Percentiles rank a stretch among this genome's conserved stretches.
phyloP scores from a whole-genome alignment of 148 eudicot genomes.

The Vaccinium macrocarpon region DNA sequence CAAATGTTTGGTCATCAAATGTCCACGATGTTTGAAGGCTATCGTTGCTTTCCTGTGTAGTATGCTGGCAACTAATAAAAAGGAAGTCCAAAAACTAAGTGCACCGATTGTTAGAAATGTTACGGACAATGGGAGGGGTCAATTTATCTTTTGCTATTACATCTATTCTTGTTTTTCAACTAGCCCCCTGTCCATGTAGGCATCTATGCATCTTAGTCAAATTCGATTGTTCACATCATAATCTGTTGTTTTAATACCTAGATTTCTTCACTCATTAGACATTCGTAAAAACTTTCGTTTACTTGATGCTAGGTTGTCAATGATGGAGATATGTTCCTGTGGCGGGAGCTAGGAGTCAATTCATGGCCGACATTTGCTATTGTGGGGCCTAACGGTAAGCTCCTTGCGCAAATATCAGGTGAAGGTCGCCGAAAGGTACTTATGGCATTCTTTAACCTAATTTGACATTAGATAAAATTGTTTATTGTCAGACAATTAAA shows the following conservation, averaged over 20 bases:
- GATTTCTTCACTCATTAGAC: neutral
- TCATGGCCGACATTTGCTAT: constrained; percentile 97
- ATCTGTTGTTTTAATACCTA: neutral
- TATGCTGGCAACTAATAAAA: neutral
- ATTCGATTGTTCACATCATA: neutral
- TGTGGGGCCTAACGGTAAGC: constrained; percentile 84
- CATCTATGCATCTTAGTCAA: neutral
- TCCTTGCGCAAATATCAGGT: constrained; percentile 83
- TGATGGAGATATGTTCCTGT: constrained; percentile 95
- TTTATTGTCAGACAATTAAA: neutral
- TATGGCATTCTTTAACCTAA: neutral
- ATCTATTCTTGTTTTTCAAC: neutral
- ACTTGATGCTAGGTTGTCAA: constrained; percentile 69
- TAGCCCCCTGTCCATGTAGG: neutral
- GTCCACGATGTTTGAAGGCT: neutral
- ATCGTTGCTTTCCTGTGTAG: neutral
- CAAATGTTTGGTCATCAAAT: neutral
- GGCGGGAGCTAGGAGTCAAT: constrained; percentile 90
- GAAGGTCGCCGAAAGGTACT: constrained; percentile 93
- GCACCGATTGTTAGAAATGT: neutral
- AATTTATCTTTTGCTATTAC: neutral
- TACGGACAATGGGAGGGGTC: neutral
- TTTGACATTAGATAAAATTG: neutral
- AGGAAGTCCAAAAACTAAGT: neutral
- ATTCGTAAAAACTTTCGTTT: neutral